These are phyloP conservation scores for Beauveria sp. DNA, from an alignment of 2,329 filamentous ascomycete species.

Conservation along the genomic window DNA sequence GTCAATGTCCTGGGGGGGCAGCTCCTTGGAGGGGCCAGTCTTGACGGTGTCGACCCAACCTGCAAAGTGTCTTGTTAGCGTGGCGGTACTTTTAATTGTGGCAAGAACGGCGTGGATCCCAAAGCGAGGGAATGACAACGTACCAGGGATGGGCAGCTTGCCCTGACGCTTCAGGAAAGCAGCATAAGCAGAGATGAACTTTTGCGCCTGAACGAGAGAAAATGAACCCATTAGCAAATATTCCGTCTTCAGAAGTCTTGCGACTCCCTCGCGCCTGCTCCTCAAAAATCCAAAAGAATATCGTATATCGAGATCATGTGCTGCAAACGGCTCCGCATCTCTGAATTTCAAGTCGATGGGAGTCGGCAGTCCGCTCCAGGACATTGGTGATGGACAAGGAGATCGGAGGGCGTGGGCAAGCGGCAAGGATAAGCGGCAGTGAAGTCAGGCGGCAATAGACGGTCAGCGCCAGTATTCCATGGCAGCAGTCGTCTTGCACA, in stretches of 20 bases:
- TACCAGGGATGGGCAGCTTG: slow-evolving; percentile 86
- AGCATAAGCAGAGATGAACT: slow-evolving; percentile 81
- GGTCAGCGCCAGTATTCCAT: background rate
- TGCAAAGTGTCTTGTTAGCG: slow-evolving; percentile 25
- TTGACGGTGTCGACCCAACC: slow-evolving; percentile 99
- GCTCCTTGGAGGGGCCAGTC: slow-evolving; percentile 93
- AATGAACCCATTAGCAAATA: slow-evolving; percentile 57
- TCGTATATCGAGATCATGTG: background rate
- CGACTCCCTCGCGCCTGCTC: slow-evolving; percentile 69
- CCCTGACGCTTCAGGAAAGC: slow-evolving; percentile 91
- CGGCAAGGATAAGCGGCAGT: background rate
- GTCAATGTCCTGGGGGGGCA: slow-evolving; percentile 96
- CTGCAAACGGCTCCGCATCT: background rate
- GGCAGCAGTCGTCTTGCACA: background rate
- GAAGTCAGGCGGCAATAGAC: background rate
- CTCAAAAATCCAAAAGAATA: slow-evolving; percentile 16
- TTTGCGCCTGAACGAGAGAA: slow-evolving; percentile 57
- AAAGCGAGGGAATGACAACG: slow-evolving; percentile 26
- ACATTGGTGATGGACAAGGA: slow-evolving; percentile 10
- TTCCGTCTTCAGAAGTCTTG: slow-evolving; percentile 68
- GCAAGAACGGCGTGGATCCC: background rate
- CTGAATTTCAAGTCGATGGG: slow-evolving; percentile 3
- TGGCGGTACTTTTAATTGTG: too few relatives aligned
- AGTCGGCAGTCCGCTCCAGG: slow-evolving; percentile 6
- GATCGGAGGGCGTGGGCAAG: slow-evolving; percentile 1